Percentiles rank a stretch among this genome's conserved stretches.
phyloP scores from a whole-genome alignment of 2,329 filamentous ascomycete genomes.

The Clonostachys byssicola region DNA sequence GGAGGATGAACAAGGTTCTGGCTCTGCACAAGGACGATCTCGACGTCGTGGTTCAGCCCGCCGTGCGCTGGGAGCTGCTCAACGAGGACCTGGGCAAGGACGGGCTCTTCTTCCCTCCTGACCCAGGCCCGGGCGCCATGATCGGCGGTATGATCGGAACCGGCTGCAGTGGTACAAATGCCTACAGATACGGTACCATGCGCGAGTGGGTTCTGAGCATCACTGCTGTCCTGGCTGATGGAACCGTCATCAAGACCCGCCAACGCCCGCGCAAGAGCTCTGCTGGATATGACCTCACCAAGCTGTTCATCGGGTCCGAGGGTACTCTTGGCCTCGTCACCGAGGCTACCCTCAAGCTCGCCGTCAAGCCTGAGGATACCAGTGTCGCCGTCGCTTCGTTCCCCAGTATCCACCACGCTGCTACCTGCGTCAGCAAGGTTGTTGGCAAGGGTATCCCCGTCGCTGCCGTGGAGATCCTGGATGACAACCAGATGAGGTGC shows the following conservation, averaged over 20 bases:
- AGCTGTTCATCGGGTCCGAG: constrained; percentile 86
- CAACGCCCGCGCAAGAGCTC: constrained; percentile 86
- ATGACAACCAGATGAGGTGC: constrained; percentile 82
- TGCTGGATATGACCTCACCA: constrained; percentile 88
- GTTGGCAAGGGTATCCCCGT: constrained; percentile 79
- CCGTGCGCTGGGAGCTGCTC: constrained; percentile 80
- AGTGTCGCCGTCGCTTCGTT: constrained; percentile 72
- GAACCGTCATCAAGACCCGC: constrained; percentile 83
- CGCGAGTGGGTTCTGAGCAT: constrained; percentile 86
- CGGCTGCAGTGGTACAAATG: constrained; percentile 74
- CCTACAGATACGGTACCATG: constrained; percentile 93
- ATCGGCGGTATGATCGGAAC: constrained; percentile 88
- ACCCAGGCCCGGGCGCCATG: constrained; percentile 86
- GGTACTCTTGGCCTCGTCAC: constrained; percentile 89
- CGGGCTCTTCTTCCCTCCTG: constrained; percentile 86
- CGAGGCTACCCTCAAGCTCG: constrained; percentile 84
- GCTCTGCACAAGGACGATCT: constrained; percentile 73
- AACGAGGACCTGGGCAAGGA: constrained; percentile 72
- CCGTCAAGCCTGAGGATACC: constrained; percentile 72
- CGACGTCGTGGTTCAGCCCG: constrained; percentile 74
- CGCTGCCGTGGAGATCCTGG: constrained; percentile 87
- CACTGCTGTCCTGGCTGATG: constrained; percentile 86
- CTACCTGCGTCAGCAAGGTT: constrained; percentile 74
- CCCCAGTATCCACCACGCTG: constrained; percentile 61
- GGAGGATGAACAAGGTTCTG: constrained; percentile 78